Base-by-base conservation (phyloP, 2,329 filamentous ascomycete species). In the Claviceps pusilla region DNA sequence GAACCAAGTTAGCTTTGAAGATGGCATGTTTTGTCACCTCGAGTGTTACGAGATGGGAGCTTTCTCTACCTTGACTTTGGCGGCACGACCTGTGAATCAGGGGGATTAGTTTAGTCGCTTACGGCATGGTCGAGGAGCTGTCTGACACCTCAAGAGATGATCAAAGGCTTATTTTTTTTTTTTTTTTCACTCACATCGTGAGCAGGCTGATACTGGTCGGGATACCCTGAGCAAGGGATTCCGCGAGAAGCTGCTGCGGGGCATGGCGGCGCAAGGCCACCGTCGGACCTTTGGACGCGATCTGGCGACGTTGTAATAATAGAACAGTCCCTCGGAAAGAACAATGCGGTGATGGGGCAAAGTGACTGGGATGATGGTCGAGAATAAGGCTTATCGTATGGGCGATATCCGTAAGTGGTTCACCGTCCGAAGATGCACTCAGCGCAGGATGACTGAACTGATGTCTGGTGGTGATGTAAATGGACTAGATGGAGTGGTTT, bases 41-140 rank as follows among this genome's bases (percentile, higher is more conserved):
- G 9, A 29, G 33, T 33, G 33, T 52, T 43, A 56, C 3, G 28
- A n/a, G 24, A 24, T 51, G 35, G 37, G 19, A n/a, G 39, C 43
- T 50, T n/a, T 19, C 39, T 58, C 63, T 66, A 84, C 82, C 76
- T 94, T 96, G 66, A 97, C 89, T 73, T 98, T 98, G 53, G 91
- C 90, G 57, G 85, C 81, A 57, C 93, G 87, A 73, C 81, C 81
- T 82, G 54, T 14, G 49, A 47, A 14, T 11, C 31, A 29, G 49
- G 19, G 19, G 33, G 7, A 41, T 52, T 47, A 47, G 33, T 37
- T 37, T 35, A 24, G 29, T 28, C 33, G 24, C 35, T 45, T 14
- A 33, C 9, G 24, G 10, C 10, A 5, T 14, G 0, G 1, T 24
- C 29, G 16, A 41, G 2, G 24, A 24, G 24, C 24, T 24, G 39